Base-by-base conservation (phyloP, 1,284 basidiomycete genomes). In the Tylopilus sp. region DNA sequence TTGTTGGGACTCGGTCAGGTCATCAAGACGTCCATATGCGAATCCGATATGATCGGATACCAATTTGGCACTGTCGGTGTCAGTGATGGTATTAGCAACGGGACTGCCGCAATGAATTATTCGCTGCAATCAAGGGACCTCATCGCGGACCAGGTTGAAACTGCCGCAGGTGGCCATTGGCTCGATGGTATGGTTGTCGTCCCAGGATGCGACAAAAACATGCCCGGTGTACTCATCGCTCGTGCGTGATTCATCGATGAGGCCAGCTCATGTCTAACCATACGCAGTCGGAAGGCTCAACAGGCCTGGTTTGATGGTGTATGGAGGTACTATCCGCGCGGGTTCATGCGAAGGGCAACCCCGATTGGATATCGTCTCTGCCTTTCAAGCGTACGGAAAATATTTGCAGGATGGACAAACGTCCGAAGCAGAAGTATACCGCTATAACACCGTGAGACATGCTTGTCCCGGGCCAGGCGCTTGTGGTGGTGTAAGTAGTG, bases 31-130 rank as follows among this genome's bases (percentile, higher is more conserved):
- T 96, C 94, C 9, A 73, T 97, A 41, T 64, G 64, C 38, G 77
- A 82, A 34, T 77, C 87, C 25, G 88, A 81, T 43, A 70, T 97
- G 63, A 92, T 94, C 59, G 96, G 90, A 15, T 96, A 98, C 74
- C 95, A 97, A 71, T 98, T 97, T 68, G 96, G 96, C 48, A 94
- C 93, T 9, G 92, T 97, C 54, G 96, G 92, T 55, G 94, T 98
- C 58, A 96, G 92, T 63, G 96, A 98, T 69, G 96, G 92, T 34
- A 98, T 99, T 70, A 96, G 92, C 67, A 98, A 97, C 87, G 96
- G 95, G 54, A 95, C 92, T 2, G 73, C 74, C 36, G 92, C 87
- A 57, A 96, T 97, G 96, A 83, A 85, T 35, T 97, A 92, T 70
- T 97, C 94, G 28, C 79, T 98, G 1, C 96, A 95, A 70, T 96